Conservation (phyloP, 768 basidiomycete species). For the Tulasnella sp. region DNA sequence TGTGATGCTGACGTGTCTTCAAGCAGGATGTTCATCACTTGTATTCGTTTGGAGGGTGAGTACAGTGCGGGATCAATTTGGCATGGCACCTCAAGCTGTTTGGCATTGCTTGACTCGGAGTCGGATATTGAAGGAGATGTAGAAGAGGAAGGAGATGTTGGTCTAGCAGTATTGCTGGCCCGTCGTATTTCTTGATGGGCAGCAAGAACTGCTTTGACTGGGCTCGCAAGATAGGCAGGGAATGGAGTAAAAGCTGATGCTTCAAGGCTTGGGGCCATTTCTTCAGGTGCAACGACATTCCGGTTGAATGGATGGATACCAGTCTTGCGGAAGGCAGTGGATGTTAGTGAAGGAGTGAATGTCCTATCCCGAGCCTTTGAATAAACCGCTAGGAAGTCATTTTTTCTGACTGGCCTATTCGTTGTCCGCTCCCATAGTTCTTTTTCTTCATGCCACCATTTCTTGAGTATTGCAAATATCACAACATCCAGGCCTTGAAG, state of each 20-base stretch:
- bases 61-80: not conserved
- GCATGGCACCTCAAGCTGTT: no score
- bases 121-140: not conserved
- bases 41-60: not conserved
- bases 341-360: conserved; percentile 26
- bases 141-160: not conserved
- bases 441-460: conserved; percentile 21
- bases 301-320: conserved; percentile 31
- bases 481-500: conserved; percentile 15
- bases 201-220: conserved; percentile 11
- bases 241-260: not conserved
- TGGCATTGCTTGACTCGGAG: conserved; percentile 1
- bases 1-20: not conserved
- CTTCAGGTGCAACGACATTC: conserved; percentile 24
- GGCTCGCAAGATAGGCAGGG: conserved; percentile 4
- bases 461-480: conserved; percentile 24
- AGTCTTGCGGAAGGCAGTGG: conserved; percentile 30
- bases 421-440: conserved; percentile 22
- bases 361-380: conserved; percentile 24
- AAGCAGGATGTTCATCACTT: conserved; percentile 7
- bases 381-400: conserved; percentile 30
- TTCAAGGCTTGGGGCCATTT: conserved; percentile 26
- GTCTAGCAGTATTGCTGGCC: not conserved
- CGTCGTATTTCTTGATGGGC: not conserved
- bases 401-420: conserved; percentile 24